Evolutionary conservation across 2,329 filamentous ascomycete genomes (phyloP), one percentile per base, ranked within the genome.

Genomic region (Thermothelomyces thermophilus): DNA sequence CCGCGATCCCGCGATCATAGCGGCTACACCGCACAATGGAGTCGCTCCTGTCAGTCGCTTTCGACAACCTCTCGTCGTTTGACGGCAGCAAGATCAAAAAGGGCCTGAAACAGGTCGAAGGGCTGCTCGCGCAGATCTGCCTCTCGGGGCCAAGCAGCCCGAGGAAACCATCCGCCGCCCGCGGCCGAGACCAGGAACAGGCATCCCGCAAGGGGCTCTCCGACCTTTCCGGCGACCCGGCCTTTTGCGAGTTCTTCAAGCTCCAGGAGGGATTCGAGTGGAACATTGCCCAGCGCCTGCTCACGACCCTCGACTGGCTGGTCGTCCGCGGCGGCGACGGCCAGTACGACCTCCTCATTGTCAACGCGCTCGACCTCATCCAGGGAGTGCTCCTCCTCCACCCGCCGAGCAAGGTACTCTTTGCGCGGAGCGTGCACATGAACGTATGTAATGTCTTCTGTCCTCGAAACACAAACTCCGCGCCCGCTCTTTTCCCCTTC

Each of bases 221-320:
- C 19, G 83, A 89, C 50, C 71, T 96, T 55, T 77, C 80, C 44
- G 80, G 84, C 56, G 93, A 97, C 67, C 88, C 87, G 17, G 91
- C 90, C 17, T 97, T 96, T 65, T 77, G 88, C 58, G 90, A 96
- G 68, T 97, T 97, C 73, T 96, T 95, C 74, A 89, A 95, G 66
- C 68, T 97, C 58, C 93, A 98, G 68, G 90, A 97, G 64, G 88
- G 90, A 2, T 98, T 98, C 65, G 89, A 97, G 71, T 97, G 90
- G 87, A 98, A 98, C 71, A 88, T 97, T 48, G 85, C 89, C 13
- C 83, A 89, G 70, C 83, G 90, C 53, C 76, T 97, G 53, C 84
- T 95, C 54, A 82, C 84, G 46, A 94, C 88, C 50, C 80, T 97
- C 37, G 90, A 96, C 67, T 79, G 88, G 51, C 77, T 96, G 42